phyloP scores from a whole-genome alignment of 768 basidiomycete genomes.

The Auricularia sp. region DNA sequence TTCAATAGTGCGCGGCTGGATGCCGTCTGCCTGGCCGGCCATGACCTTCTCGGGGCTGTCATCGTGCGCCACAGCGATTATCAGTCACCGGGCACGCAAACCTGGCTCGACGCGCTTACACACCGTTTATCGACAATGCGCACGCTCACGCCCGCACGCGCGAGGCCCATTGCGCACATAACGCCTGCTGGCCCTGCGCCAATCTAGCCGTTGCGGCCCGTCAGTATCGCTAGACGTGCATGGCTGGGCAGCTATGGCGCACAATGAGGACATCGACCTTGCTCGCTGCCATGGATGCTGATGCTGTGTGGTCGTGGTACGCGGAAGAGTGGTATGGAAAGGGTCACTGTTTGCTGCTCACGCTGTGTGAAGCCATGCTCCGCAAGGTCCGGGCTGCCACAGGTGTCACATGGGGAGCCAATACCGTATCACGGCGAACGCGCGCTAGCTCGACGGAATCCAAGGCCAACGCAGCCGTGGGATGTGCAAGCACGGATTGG shows the following conservation, averaged over 20 bases:
- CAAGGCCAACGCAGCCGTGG: too few relatives aligned
- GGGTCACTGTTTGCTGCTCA: neutral
- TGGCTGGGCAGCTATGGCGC: neutral
- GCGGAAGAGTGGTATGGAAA: neutral
- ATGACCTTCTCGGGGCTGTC: constrained; percentile 36
- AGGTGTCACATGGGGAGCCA: too few relatives aligned
- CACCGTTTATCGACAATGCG: constrained; percentile 53
- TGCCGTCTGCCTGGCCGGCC: constrained; percentile 47
- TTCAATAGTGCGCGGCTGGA: constrained; percentile 46
- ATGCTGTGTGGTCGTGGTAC: neutral
- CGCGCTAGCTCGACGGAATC: too few relatives aligned
- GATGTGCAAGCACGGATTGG: too few relatives aligned
- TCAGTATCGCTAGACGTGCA: neutral
- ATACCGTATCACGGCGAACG: too few relatives aligned
- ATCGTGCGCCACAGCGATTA: neutral
- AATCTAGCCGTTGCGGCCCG: neutral
- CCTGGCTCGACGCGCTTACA: neutral
- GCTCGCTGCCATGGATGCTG: neutral
- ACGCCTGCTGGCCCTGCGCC: constrained; percentile 34
- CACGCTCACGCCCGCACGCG: constrained; percentile 45
- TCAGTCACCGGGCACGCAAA: neutral
- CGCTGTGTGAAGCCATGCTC: neutral
- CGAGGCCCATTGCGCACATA: constrained; percentile 60
- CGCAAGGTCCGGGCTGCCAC: too few relatives aligned
- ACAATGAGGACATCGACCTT: constrained; percentile 2